Evolutionary conservation across 2,329 filamentous ascomycete species (phyloP), one percentile per base, ranked within the genome.

Genomic region (Colletotrichum sp.): DNA sequence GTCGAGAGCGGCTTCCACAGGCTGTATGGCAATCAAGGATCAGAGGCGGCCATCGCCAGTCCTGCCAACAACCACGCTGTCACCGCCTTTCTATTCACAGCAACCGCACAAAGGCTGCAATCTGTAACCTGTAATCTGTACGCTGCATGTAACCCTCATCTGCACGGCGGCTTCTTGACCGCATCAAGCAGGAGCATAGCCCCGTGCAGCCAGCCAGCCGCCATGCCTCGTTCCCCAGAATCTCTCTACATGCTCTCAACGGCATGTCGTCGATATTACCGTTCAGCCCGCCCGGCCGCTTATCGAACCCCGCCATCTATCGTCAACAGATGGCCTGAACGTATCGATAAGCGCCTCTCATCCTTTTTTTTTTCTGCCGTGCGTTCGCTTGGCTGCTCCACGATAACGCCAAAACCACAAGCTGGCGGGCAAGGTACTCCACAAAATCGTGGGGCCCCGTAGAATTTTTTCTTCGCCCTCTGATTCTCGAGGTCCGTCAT

Each of bases 71-170:
- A 15, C 5, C 18, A 82, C 80, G 79, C 82, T 80, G 82, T 75
- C 77, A 80, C 77, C 68, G 76, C 78, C 78, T 78, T 77, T 80
- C 67, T 78, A 76, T 80, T 79, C 77, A 43, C 79, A 80, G 77
- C 80, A 79, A 34, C 43, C 58, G 34, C 32, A 36, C 24, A 55
- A 34, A n/a, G 34, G 21, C 32, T 13, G 36, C 10, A 7, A 32
- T 13, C 21, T 60, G 26, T 24, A 58, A 10, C 21, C 60, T 26
- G 60, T 43, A 26, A 21, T 6, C 52, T 21, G 32, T 64, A 16
- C 60, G 18, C 60, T 70, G 67, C 48, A 63, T 70, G 57, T 28
- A 70, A 63, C 57, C 67, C 55, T 43, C 10, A 34, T 30, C 52
- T 68, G 67, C 57, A 70, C 38, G 67, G 57, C 57, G 57, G 36